Percentiles rank a stretch among this genome's conserved stretches.
Evolutionary conservation across 2,329 filamentous ascomycete species (phyloP).

Genomic region (Neodidymelliopsis sp.): DNA sequence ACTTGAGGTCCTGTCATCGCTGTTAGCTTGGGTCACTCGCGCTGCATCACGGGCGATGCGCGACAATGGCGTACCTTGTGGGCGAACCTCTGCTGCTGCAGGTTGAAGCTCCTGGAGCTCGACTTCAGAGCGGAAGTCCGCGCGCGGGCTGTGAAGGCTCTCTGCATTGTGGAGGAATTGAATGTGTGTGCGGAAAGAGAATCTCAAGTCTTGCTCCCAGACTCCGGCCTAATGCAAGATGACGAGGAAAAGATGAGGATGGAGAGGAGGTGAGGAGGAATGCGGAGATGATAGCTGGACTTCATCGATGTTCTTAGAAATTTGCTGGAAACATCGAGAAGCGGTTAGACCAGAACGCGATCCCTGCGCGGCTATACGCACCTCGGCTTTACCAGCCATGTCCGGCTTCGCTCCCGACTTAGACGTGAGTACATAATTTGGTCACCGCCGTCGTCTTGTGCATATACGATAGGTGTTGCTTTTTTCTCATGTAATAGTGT

Average conservation of each 20-base stretch:
- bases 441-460: no score
- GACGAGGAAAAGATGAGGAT: conserved; percentile 38
- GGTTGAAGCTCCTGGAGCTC: conserved; percentile 65
- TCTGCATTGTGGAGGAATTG: conserved; percentile 77
- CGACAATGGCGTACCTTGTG: conserved; percentile 77
- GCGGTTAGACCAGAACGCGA: conserved; percentile 18
- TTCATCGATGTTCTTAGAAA: conserved; percentile 26
- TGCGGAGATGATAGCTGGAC: conserved; percentile 28
- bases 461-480: no score
- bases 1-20: conserved; percentile 83
- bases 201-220: conserved; percentile 43
- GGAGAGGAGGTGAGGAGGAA: conserved; percentile 24
- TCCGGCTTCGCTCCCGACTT: conserved; percentile 11
- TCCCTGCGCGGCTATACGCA: conserved; percentile 11
- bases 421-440: no score
- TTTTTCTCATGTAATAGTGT: no score
- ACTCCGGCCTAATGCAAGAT: conserved; percentile 48
- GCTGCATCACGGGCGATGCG: neutral
- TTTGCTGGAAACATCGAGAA: conserved; percentile 31
- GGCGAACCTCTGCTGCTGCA: conserved; percentile 93
- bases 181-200: conserved; percentile 30
- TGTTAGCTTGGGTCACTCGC: conserved; percentile 9
- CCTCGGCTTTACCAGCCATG: conserved; percentile 14
- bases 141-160: conserved; percentile 83
- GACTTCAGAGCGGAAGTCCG: conserved; percentile 81